Conservation (phyloP, 2,329 filamentous ascomycete genomes). For the Microascus cirrosus region DNA sequence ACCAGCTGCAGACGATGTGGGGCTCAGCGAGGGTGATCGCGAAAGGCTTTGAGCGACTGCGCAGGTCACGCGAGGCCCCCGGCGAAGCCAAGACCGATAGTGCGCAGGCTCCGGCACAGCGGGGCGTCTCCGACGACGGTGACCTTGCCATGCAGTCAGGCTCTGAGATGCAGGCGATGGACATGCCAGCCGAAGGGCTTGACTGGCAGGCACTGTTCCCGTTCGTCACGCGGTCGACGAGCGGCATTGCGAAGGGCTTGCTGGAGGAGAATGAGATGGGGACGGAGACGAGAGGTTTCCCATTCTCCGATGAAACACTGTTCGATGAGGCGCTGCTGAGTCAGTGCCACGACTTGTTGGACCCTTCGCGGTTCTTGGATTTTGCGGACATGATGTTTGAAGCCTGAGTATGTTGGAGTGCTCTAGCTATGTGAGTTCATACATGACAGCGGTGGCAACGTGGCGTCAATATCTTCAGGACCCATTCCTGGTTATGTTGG, state of each 20-base stretch:
- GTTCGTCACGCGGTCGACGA: conserved; percentile 19
- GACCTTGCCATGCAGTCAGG: background rate
- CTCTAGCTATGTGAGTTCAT: no score
- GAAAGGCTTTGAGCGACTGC: conserved; percentile 17
- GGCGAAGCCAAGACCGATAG: no score
- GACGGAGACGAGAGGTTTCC: conserved; percentile 9
- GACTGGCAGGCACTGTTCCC: conserved; percentile 22
- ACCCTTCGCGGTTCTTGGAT: conserved; percentile 6
- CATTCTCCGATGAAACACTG: conserved; percentile 10
- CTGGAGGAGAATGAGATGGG: conserved; percentile 12
- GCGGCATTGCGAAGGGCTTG: conserved; percentile 14
- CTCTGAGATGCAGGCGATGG: background rate
- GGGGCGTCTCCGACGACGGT: no score
- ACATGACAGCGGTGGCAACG: no score
- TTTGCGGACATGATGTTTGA: conserved; percentile 4
- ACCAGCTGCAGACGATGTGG: conserved; percentile 22
- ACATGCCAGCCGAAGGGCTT: conserved; percentile 10
- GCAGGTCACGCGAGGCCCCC: background rate
- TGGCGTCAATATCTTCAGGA: no score
- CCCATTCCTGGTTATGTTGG: no score
- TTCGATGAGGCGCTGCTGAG: conserved; percentile 13
- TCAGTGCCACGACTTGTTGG: conserved; percentile 14
- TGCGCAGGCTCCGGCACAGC: no score
- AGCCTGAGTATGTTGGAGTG: no score
- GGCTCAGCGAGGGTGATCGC: conserved; percentile 22